Evolutionary conservation across 1,284 basidiomycete genomes (phyloP), one percentile per base, ranked within the genome.

Genomic region (Ceratobasidium sp.): DNA sequence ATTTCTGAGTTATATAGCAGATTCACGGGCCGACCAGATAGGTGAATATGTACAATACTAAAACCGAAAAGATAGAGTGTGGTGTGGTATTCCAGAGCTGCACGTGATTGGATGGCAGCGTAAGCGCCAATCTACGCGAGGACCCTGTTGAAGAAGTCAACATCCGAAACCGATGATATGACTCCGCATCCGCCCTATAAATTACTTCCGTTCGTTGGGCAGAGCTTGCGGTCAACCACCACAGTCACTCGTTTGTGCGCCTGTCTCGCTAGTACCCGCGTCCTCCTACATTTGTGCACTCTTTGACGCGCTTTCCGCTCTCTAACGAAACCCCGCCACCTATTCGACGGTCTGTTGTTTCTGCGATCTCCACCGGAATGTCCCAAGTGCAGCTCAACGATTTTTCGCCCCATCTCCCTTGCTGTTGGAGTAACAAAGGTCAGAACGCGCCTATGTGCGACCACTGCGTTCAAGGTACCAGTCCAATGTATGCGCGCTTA

Each of bases 121-220:
- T 29, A 53, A 34, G 49, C 64, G 53, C 29, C 53, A 14, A 8
- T 3, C 34, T 34, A 34, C 34, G 46, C 13, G 3, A 27, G 22
- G 65, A 69, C 65, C 65, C 65, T 69, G 65, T 69, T 69, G 37
- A 27, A 58, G 65, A 69, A 69, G 65, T 31, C 41, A 46, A 22
- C 43, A 39, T 24, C 22, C 46, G 39, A n/a, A 46, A 53, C n/a
- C n/a, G n/a, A 29, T 24, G 43, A 39, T 22, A 19, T 22, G n/a
- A 22, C 41, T 19, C 46, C 41, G 39, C 39, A 41, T 27, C 16
- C 19, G 49, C 27, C 29, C 56, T 58, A 56, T 69, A 69, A 69
- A 69, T 69, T 58, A 37, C 31, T 56, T 69, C 65, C 65, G 53
- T 29, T 37, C 14, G 22, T 8, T 11, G 29, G 2, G 27, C 31